These are phyloP conservation scores for Chalaropsis thielavioides DNA, from an alignment of 2,329 filamentous ascomycete genomes.

Conservation along the genomic window DNA sequence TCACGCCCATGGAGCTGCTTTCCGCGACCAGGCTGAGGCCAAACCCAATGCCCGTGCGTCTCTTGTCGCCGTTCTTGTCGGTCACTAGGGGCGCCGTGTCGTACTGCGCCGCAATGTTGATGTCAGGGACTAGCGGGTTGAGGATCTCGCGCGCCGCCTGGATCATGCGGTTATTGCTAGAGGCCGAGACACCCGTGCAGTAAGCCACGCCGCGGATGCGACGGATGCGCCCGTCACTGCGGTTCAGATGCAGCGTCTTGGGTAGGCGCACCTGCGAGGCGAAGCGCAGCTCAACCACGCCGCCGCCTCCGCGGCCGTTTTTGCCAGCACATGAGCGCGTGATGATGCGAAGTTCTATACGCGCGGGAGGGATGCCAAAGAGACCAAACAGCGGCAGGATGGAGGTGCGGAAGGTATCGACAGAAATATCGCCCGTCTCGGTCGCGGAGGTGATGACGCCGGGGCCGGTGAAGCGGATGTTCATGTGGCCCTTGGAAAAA, in stretches of 20 bases:
- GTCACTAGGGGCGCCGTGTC: constrained; percentile 48
- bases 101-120: constrained; percentile 75
- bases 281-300: constrained; percentile 85
- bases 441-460: constrained; percentile 87
- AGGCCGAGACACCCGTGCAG: constrained; percentile 76
- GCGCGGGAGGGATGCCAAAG: constrained; percentile 67
- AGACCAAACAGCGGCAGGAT: constrained; percentile 78
- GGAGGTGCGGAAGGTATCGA: constrained; percentile 86
- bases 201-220: constrained; percentile 87
- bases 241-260: constrained; percentile 77
- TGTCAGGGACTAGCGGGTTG: constrained; percentile 74
- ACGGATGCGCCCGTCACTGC: constrained; percentile 73
- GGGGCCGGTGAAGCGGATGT: constrained; percentile 75
- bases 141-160: constrained; percentile 74
- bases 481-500: constrained; percentile 83
- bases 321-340: constrained; percentile 64
- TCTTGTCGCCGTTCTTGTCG: constrained; percentile 39
- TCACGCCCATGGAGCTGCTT: constrained; percentile 61
- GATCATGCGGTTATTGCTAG: constrained; percentile 92
- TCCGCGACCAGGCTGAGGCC: constrained; percentile 84
- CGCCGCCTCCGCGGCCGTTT: constrained; percentile 66
- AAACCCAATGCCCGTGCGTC: constrained; percentile 73
- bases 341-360: constrained; percentile 74
- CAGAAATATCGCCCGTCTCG: constrained; percentile 69
- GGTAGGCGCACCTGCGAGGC: constrained; percentile 85